Conservation (phyloP, 2,329 filamentous ascomycete species). For the Neofusicoccum ribis region DNA sequence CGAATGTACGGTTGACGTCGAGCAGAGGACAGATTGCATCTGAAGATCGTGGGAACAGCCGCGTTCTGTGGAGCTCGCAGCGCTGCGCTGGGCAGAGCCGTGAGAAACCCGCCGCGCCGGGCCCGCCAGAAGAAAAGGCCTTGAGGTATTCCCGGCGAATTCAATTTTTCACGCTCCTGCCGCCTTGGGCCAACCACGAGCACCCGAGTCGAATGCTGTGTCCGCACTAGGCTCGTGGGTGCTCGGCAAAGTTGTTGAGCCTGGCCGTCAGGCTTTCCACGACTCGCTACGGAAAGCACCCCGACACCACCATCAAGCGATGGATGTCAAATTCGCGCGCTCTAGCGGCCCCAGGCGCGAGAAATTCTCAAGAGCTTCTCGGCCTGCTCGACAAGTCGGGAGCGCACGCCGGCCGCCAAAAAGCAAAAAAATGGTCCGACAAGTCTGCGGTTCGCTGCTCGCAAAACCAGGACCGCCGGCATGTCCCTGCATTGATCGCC, state of each 20-base stretch:
- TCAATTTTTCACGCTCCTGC: conserved; percentile 15
- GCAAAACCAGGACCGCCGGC: conserved; percentile 13
- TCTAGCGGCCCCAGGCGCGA: background rate
- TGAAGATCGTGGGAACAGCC: conserved; percentile 15
- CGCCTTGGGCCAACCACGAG: conserved; percentile 9
- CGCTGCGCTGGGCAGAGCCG: background rate
- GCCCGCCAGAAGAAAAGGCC: conserved; percentile 3
- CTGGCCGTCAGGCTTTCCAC: background rate
- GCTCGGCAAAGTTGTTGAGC: conserved; percentile 9
- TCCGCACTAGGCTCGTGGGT: conserved; percentile 1
- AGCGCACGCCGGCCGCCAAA: conserved; percentile 1
- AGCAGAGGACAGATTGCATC: conserved; percentile 16
- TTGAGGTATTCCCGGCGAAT: conserved; percentile 14
- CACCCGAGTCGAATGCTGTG: conserved; percentile 6
- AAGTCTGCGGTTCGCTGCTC: background rate
- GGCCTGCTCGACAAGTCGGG: background rate
- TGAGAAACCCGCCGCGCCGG: conserved; percentile 4
- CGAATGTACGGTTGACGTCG: conserved; percentile 15
- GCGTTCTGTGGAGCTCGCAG: background rate
- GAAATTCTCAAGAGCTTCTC: conserved; percentile 3
- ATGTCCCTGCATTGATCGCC: conserved; percentile 21
- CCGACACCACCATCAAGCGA: conserved; percentile 10
- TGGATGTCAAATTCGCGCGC: background rate
- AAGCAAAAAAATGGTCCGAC: conserved; percentile 17
- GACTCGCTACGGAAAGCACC: conserved; percentile 1